Evolutionary conservation across 2,329 filamentous ascomycete genomes (phyloP).

Genomic region (Neospermospora avenae): DNA sequence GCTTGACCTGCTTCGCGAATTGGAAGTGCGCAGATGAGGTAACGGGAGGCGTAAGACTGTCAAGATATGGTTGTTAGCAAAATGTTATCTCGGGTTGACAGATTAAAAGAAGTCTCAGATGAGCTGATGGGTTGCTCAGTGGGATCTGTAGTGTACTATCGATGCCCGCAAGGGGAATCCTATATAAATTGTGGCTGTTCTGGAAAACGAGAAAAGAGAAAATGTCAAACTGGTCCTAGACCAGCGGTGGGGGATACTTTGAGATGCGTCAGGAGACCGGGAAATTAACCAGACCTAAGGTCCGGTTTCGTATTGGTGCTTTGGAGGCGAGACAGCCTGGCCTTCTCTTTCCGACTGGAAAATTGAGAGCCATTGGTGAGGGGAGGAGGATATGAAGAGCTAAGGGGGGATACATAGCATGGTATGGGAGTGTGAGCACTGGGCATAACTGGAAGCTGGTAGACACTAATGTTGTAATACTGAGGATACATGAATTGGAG

Average conservation of each 20-base stretch:
- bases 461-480: constrained; percentile 9
- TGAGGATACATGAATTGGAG: constrained; percentile 20
- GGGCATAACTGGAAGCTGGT: constrained; percentile 4
- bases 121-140: background rate
- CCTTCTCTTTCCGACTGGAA: background rate
- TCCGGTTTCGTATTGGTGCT: background rate
- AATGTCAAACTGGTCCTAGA: background rate
- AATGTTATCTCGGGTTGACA: background rate
- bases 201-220: background rate
- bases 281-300: background rate
- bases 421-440: background rate
- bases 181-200: background rate
- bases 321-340: background rate
- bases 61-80: background rate
- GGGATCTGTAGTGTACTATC: background rate
- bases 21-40: background rate
- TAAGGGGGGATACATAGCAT: background rate
- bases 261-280: too few species aligned
- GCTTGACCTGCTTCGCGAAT: background rate
- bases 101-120: background rate
- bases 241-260: background rate
- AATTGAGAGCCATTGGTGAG: background rate
- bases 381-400: background rate
- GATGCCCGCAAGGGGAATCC: background rate
- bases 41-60: background rate